These are phyloP conservation scores for Euryodendron excelsum DNA, from an alignment of 148 eudicot species.

Conservation along the genomic window DNA sequence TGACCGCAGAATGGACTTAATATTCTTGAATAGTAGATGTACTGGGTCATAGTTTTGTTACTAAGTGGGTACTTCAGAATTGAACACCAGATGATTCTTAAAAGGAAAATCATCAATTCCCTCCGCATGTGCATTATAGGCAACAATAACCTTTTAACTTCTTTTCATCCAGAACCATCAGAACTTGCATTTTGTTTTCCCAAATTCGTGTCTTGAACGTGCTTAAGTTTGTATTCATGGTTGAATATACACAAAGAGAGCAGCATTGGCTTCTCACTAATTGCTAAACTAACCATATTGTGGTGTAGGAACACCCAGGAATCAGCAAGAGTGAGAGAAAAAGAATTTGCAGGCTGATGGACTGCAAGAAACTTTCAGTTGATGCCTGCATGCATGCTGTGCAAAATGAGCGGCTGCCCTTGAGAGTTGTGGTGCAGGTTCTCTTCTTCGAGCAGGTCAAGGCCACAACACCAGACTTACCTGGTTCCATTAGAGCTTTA, in stretches of 20 bases:
- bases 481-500: constrained; percentile 32
- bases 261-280: not conserved
- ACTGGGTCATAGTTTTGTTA: not conserved
- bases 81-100: not conserved
- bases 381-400: constrained; percentile 86
- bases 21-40: not conserved
- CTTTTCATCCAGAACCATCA: not conserved
- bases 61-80: not conserved
- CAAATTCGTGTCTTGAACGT: not conserved
- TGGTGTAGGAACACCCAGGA: constrained; percentile 70
- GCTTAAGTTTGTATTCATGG: not conserved
- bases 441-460: constrained; percentile 87
- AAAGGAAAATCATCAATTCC: not conserved
- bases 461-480: constrained; percentile 45
- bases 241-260: not conserved
- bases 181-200: not conserved
- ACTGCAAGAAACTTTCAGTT: constrained; percentile 75
- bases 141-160: not conserved
- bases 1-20: not conserved
- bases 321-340: constrained; percentile 71
- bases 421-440: constrained; percentile 77
- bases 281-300: not conserved
- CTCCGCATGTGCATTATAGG: not conserved
- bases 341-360: constrained; percentile 81
- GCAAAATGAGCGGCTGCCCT: constrained; percentile 84